phyloP scores from a whole-genome alignment of 306 rosid species.

The Cicer arietinum region DNA sequence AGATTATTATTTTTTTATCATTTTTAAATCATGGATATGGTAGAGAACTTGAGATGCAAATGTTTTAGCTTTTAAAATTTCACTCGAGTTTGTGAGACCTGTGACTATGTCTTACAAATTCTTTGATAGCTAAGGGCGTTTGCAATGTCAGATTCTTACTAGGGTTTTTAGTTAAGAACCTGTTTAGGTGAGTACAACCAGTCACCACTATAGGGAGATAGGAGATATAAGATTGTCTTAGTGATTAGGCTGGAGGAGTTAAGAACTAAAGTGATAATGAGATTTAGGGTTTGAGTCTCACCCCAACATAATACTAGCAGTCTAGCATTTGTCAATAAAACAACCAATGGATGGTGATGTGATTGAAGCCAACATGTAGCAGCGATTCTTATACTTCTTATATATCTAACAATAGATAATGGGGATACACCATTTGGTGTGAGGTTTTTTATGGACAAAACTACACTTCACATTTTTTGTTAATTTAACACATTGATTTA shows the following conservation, averaged over 20 bases:
- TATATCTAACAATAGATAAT: not conserved
- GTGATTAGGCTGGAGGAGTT: not conserved
- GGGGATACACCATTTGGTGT: too few relatives aligned
- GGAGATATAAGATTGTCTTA: not conserved
- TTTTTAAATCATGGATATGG: not conserved
- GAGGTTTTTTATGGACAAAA: too few relatives aligned
- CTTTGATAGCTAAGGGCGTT: not conserved
- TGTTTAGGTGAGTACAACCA: not conserved
- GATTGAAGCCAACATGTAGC: not conserved
- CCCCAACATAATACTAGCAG: not conserved
- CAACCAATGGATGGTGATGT: not conserved
- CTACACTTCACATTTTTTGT: too few relatives aligned
- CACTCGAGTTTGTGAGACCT: constrained; percentile 4
- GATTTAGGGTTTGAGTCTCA: not conserved
- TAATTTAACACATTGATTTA: too few relatives aligned
- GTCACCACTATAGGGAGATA: not conserved
- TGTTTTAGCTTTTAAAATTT: constrained; percentile 14
- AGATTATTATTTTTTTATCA: not conserved
- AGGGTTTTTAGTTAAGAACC: not conserved
- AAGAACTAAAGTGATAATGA: not conserved
- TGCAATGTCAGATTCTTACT: not conserved
- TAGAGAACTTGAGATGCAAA: not conserved
- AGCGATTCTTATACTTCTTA: not conserved
- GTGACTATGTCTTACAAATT: not conserved
- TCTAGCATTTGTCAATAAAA: not conserved